phyloP scores from a whole-genome alignment of 2,329 filamentous ascomycete genomes.

The Cladosporium colombiae region DNA sequence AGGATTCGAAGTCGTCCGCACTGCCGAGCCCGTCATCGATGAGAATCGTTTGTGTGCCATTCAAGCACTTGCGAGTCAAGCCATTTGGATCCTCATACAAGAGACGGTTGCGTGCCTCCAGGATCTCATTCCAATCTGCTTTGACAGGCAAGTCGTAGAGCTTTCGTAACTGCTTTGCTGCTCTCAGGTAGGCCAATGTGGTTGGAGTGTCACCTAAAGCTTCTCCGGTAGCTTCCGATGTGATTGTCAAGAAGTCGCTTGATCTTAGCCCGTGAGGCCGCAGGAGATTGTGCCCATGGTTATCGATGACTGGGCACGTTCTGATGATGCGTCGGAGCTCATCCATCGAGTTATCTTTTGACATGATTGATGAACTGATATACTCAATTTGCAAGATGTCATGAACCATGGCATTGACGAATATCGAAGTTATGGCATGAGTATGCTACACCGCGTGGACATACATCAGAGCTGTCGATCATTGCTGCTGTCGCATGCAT shows the following conservation, averaged over 20 bases:
- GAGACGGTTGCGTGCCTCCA: slow-evolving; percentile 50
- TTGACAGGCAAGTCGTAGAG: slow-evolving; percentile 61
- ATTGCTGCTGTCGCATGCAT: neutral
- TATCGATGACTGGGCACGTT: slow-evolving; percentile 65
- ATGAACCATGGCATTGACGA: neutral
- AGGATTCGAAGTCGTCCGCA: slow-evolving; percentile 58
- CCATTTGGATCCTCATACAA: slow-evolving; percentile 50
- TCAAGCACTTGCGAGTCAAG: slow-evolving; percentile 65
- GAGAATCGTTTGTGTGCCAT: slow-evolving; percentile 71
- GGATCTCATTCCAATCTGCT: slow-evolving; percentile 61
- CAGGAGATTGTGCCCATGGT: slow-evolving; percentile 71
- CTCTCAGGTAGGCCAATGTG: slow-evolving; percentile 69
- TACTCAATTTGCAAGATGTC: neutral
- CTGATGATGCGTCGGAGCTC: slow-evolving; percentile 31
- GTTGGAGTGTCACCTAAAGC: slow-evolving; percentile 64
- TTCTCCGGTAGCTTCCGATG: slow-evolving; percentile 70
- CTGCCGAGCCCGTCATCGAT: slow-evolving; percentile 74
- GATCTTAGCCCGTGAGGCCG: slow-evolving; percentile 51
- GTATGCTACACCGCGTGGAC: neutral
- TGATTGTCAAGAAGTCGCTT: slow-evolving; percentile 62
- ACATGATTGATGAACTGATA: neutral
- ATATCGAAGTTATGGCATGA: neutral
- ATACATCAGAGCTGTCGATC: neutral
- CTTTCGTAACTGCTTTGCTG: slow-evolving; percentile 65
- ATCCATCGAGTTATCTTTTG: slow-evolving; percentile 30